Base-by-base conservation (phyloP, 768 basidiomycete genomes). In the Asterophora parasitica region DNA sequence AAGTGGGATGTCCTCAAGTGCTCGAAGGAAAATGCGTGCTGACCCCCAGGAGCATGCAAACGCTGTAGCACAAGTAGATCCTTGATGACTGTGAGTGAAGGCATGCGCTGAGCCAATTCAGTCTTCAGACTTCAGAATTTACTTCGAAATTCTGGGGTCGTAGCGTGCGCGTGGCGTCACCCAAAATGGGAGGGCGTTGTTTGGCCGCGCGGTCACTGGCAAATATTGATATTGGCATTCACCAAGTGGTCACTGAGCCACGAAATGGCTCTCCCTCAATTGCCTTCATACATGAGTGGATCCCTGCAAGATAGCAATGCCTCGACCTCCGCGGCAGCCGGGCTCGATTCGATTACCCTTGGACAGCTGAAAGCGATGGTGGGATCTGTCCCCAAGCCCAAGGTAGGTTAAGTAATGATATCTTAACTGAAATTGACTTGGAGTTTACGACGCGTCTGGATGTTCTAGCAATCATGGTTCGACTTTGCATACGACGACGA, bases 401-500 rank as follows among this genome's bases (percentile, higher is more conserved):
- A 87, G 81, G 87, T 79, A 67, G 51, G 72, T 59, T 26, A 19
- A 33, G 40, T 44, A 26, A 43, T 27, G 42, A 23, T 36, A 26
- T 49, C 35, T 38, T 52, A 32, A 57, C 7, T 23, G 27, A 31
- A 44, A 42, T 35, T 46, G 39, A 9, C 33, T 26, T 40, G 26
- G 27, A 51, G 49, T 50, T 26, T 40, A 19, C 31, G 53, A 50
- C 51, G 45, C 33, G 47, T 23, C 6, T 23, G 23, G 23, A 23
- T 23, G 23, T 52, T 60, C 42, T 68, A 92, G 89, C 87, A 88
- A 82, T 83, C 82, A 7, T 81, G 78, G 57, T 96, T 88, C 65
- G 91, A 93, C 72, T 96, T 88, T 68, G 82, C 87, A 51, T 97
- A 97, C 63, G 90, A 95, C 56, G 94, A 98, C 64, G 93, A 95